Base-by-base conservation (phyloP, 73 alveolate species). In the Paramecium sexaurelia region DNA sequence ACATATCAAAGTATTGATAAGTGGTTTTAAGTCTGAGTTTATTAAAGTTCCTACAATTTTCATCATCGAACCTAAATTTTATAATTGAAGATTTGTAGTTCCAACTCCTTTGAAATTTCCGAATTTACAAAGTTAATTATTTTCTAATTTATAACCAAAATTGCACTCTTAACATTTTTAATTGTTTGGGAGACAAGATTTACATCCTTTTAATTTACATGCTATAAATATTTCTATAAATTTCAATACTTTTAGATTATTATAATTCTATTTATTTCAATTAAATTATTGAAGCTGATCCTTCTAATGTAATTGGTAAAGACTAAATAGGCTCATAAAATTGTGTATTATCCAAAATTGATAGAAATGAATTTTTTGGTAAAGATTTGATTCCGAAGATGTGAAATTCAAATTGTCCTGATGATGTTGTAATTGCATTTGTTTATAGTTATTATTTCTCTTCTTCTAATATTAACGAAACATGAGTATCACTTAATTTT, bases 131-230 rank as follows among this genome's bases (percentile, higher is more conserved):
- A 61, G 43, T 24, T 61, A 24, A 29, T 26, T 29, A 24, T 24
- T 61, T 10, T 61, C 83, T 61, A 61, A 61, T 61, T 61, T 61
- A 61, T 61, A 61, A 29, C 83, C 83, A 61, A 29, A 61, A 61
- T 26, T 6, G 83, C 83, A 61, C 26, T 61, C 83, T 29, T 26
- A 11, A 6, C 83, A 61, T 26, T 61, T 61, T 61, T 61, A 11
- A 61, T 61, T 61, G 39, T 61, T 61, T 22, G 83, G 47, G 2
- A 10, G 2, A 24, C 83, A 61, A 10, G 83, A 29, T 61, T 61
- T 61, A 10, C 83, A 61, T 11, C 83, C 83, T 29, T 13, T 61
- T 61, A 61, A 29, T 29, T 45, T 26, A 29, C 83, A 61, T 7
- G 45, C 83, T 61, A 61, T 2, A 61, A 26, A 26, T n/a, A n/a